Base-by-base conservation (phyloP, 2,329 filamentous ascomycete species). In the Plectosphaerella cucumerina region DNA sequence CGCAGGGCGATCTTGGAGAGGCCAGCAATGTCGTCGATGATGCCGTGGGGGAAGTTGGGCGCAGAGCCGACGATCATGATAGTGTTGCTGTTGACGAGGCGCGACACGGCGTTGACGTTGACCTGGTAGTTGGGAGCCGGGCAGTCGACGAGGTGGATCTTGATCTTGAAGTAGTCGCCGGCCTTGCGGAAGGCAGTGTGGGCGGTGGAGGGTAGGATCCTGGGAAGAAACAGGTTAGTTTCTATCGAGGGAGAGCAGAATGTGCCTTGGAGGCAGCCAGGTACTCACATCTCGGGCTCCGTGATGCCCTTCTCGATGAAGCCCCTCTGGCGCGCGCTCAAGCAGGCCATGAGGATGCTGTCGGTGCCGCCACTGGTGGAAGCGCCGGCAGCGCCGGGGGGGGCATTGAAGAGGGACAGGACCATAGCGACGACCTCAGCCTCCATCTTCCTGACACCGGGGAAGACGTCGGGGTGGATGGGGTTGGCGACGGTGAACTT, bases 391-490 rank as follows among this genome's bases (percentile, higher is more conserved):
- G 86, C 90, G 50, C 84, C 86, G n/a, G 84, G 75, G 3, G 94
- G 94, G 9, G 88, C 91, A 68, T 96, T 90, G 76, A 97, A 51
- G 68, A 99, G 74, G 43, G 82, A 81, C 54, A 96, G 75, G 26
- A 95, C 91, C 93, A 99, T 99, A 58, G 92, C 88, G 48, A 99
- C 94, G 55, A 99, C 77, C 74, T 99, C 94, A 43, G 94, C 93
- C 75, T 99, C 94, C 94, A 99, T 99, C 81, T 99, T 99, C 62
- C 94, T 80, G 48, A 99, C 92, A 23, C 93, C 94, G 15, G 94
- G 94, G 72, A 99, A 99, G 42, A 99, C 93, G 71, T 99, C 94
- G 6, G 94, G 94, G 68, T 99, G 94, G 59, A 99, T 94, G 3
- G 94, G 94, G 69, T 99, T 99, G 37, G 91, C 82, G 26, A 99